These are phyloP conservation scores for Teratosphaeria destructans DNA, from an alignment of 2,329 filamentous ascomycete genomes.

Conservation along the genomic window DNA sequence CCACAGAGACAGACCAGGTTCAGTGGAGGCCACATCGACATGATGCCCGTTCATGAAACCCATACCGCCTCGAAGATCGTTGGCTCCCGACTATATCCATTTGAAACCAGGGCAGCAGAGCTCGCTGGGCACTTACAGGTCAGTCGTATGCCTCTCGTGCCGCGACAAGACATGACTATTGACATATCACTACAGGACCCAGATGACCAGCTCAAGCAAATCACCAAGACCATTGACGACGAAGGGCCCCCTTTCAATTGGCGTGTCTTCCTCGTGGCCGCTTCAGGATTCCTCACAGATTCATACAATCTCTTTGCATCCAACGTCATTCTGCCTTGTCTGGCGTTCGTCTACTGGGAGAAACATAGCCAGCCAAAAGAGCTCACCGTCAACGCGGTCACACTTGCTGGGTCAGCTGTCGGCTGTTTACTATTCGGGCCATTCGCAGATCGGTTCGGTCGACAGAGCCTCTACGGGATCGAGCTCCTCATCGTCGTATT, in stretches of 20 bases:
- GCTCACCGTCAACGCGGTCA: constrained; percentile 29
- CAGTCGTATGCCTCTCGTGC: not conserved
- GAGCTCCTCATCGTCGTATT: constrained; percentile 32
- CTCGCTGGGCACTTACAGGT: not conserved
- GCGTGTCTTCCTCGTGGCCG: constrained; percentile 28
- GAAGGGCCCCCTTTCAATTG: constrained; percentile 10
- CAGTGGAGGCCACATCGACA: not conserved
- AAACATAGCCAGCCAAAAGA: constrained; percentile 15
- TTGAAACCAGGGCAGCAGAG: not conserved
- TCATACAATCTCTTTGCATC: constrained; percentile 30
- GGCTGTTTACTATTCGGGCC: constrained; percentile 30
- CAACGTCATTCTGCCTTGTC: constrained; percentile 31
- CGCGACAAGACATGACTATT: not conserved
- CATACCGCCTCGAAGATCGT: not conserved
- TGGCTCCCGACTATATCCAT: not conserved
- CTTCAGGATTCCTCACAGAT: constrained; percentile 31
- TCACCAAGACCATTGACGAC: constrained; percentile 4
- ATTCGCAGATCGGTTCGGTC: constrained; percentile 28
- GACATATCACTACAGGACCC: not conserved
- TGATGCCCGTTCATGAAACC: not conserved
- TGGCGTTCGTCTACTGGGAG: constrained; percentile 30
- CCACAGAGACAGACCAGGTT: not conserved
- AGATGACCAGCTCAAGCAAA: not conserved
- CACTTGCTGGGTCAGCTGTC: constrained; percentile 29
- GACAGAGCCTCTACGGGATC: constrained; percentile 31